These are phyloP conservation scores for Entonaema liquescens DNA, from an alignment of 495 filamentous ascomycete species.

Conservation along the genomic window DNA sequence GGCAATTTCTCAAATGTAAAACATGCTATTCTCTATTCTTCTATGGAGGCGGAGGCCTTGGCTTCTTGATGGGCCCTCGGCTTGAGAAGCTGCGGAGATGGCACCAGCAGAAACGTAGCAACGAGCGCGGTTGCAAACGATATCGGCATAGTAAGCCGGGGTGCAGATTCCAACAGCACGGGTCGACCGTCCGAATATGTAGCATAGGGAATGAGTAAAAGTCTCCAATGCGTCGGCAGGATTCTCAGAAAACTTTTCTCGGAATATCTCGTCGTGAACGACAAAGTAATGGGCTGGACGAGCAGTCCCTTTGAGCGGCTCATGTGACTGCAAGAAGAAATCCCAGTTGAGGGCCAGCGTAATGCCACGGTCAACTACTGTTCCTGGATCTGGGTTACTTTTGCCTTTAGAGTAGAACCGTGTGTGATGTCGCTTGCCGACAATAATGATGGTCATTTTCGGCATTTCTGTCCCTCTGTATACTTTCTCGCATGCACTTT, in stretches of 20 bases:
- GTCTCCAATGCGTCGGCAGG: constrained; percentile 62
- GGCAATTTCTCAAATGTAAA: constrained; percentile 64
- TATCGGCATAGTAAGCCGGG: constrained; percentile 75
- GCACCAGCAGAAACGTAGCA: constrained; percentile 60
- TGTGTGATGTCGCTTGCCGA: constrained; percentile 81
- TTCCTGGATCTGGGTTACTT: constrained; percentile 70
- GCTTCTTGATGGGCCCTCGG: constrained; percentile 28
- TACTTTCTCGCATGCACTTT: constrained; percentile 60
- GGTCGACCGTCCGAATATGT: constrained; percentile 71
- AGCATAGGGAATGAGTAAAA: constrained; percentile 71
- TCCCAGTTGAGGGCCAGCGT: constrained; percentile 71
- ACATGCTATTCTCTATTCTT: constrained; percentile 67
- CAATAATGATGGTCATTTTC: constrained; percentile 63
- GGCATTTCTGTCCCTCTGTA: constrained; percentile 61
- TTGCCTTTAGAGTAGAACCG: constrained; percentile 70
- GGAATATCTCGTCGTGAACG: constrained; percentile 70
- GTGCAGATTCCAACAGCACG: constrained; percentile 71
- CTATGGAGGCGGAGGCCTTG: constrained; percentile 47
- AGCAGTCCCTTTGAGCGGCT: constrained; percentile 80
- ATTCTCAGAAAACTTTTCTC: constrained; percentile 34
- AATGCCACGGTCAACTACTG: constrained; percentile 77
- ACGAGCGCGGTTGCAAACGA: constrained; percentile 68
- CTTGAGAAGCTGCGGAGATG: constrained; percentile 19
- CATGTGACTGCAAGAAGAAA: constrained; percentile 79
- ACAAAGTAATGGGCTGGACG: constrained; percentile 77